Conservation (phyloP, 108 stramenopile species). For the Epithemia pelagica region DNA sequence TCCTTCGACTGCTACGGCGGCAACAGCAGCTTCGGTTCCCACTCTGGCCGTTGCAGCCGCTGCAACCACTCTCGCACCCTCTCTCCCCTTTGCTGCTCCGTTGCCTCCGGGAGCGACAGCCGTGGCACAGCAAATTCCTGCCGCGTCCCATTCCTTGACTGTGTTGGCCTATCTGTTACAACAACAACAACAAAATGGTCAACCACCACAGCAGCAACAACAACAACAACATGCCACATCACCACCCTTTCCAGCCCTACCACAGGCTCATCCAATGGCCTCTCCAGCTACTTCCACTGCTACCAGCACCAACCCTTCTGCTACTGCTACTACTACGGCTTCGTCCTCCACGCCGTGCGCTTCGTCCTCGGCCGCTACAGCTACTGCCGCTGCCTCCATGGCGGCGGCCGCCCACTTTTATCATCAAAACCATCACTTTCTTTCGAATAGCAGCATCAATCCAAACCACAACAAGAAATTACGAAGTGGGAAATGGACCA, state of each 20-base stretch:
- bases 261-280: too few relatives aligned
- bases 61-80: not conserved
- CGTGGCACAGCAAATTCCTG: too few relatives aligned
- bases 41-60: not conserved
- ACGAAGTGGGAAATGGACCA: conserved; percentile 79
- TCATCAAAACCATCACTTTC: not conserved
- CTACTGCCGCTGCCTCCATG: not conserved
- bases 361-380: not conserved
- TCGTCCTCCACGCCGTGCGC: too few relatives aligned
- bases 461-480: not conserved
- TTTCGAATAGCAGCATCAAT: not conserved
- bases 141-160: not conserved
- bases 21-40: not conserved
- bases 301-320: too few relatives aligned
- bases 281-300: too few relatives aligned
- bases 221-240: too few relatives aligned
- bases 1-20: not conserved
- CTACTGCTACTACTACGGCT: too few relatives aligned
- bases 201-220: too few relatives aligned
- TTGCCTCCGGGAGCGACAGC: too few relatives aligned
- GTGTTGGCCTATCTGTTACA: not conserved
- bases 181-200: not conserved
- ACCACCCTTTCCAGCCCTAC: too few relatives aligned
- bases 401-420: not conserved
- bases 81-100: too few relatives aligned